These are phyloP conservation scores for Coniferiporia sulphurascens DNA, from an alignment of 1,284 basidiomycete genomes.

Conservation along the genomic window DNA sequence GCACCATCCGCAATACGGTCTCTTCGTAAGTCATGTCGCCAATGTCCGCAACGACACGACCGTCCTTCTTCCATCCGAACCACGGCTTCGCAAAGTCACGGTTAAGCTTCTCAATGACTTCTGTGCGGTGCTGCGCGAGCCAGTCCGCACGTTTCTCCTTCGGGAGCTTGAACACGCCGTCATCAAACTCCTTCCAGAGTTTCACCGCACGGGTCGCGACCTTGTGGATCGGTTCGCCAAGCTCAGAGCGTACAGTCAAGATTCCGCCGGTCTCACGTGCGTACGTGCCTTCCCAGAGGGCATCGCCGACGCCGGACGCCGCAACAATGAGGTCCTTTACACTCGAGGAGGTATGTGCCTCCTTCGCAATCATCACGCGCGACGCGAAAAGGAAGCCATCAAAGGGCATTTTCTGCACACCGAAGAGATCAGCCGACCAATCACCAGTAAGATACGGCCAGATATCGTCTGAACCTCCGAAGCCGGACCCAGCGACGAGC, in stretches of 20 bases:
- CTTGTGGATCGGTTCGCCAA: conserved; percentile 99
- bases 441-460: conserved; percentile 98
- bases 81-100: conserved; percentile 95
- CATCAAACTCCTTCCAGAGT: conserved; percentile 98
- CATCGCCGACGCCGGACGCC: conserved; percentile 89
- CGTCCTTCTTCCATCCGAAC: conserved; percentile 96
- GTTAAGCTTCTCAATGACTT: conserved; percentile 91
- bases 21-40: conserved; percentile 99
- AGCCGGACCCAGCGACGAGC: conserved; percentile 95
- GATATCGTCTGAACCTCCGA: conserved; percentile 91
- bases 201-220: conserved; percentile 95
- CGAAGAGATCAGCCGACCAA: conserved; percentile 83
- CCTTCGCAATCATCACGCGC: conserved; percentile 97
- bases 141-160: conserved; percentile 92
- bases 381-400: conserved; percentile 96
- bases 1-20: conserved; percentile 84
- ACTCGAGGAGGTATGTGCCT: conserved; percentile 89
- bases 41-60: conserved; percentile 77
- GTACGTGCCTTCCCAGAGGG: conserved; percentile 94
- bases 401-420: conserved; percentile 96
- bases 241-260: conserved; percentile 94
- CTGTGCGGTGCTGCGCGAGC: conserved; percentile 83
- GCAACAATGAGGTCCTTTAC: conserved; percentile 97
- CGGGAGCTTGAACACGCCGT: conserved; percentile 90
- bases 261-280: conserved; percentile 92